These are phyloP conservation scores for Rhododendron kiyosumense DNA, from an alignment of 148 eudicot species.

Conservation along the genomic window DNA sequence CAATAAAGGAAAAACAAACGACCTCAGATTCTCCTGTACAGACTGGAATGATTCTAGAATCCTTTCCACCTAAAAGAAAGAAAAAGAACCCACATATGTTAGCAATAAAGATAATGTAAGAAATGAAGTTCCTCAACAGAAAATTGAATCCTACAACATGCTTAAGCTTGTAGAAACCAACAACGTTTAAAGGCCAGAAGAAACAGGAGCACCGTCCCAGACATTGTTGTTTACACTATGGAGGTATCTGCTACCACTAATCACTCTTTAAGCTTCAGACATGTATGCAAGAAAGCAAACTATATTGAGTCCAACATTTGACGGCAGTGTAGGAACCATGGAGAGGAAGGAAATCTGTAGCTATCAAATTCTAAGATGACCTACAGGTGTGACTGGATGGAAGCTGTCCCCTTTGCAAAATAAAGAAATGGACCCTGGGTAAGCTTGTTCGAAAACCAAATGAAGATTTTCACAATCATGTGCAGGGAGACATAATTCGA, in stretches of 20 bases:
- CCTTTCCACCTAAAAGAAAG: constrained; percentile 35
- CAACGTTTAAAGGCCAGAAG: not conserved
- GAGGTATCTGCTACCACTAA: not conserved
- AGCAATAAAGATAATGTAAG: not conserved
- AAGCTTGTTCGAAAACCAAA: not conserved
- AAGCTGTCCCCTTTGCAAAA: not conserved
- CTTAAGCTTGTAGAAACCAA: not conserved
- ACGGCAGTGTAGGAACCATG: not conserved
- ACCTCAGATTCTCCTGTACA: constrained; percentile 32
- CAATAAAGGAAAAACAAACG: constrained; percentile 43
- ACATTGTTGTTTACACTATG: not conserved
- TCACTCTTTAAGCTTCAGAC: not conserved
- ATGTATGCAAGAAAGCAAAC: not conserved
- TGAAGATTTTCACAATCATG: not conserved
- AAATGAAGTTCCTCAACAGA: not conserved
- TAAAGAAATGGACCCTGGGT: not conserved
- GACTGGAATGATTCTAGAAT: constrained; percentile 46
- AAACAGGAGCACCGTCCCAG: not conserved
- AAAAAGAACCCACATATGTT: not conserved
- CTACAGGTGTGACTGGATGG: not conserved
- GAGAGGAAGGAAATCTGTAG: not conserved
- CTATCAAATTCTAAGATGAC: not conserved
- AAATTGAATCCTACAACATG: not conserved
- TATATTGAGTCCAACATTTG: not conserved
- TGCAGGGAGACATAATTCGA: not conserved